phyloP scores from a whole-genome alignment of 2,329 filamentous ascomycete genomes.

The Colletotrichum camelliae region DNA sequence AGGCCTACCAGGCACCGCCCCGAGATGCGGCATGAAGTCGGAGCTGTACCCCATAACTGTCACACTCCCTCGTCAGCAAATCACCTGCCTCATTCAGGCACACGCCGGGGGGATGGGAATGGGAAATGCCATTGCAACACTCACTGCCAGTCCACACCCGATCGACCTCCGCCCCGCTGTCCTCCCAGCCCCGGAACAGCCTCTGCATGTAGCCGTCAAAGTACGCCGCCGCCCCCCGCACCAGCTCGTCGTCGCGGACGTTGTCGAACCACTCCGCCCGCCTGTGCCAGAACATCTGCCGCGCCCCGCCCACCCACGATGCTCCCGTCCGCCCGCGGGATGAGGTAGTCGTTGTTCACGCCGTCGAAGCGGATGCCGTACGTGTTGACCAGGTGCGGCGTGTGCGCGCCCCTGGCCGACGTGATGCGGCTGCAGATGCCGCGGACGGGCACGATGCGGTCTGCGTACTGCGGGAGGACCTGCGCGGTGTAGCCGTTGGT shows the following conservation, averaged over 20 bases:
- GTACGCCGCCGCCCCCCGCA: conserved; percentile 41
- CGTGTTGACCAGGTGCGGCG: conserved; percentile 48
- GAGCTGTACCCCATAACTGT: conserved; percentile 47
- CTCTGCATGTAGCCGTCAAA: conserved; percentile 53
- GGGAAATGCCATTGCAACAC: conserved; percentile 5
- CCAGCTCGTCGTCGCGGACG: conserved; percentile 43
- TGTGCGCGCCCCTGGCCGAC: conserved; percentile 34
- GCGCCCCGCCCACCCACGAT: conserved; percentile 50
- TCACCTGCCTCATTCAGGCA: background rate
- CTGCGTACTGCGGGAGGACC: conserved; percentile 25
- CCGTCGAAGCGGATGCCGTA: conserved; percentile 65
- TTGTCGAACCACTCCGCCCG: conserved; percentile 44
- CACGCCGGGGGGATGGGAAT: background rate
- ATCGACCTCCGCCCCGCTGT: conserved; percentile 38
- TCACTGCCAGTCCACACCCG: conserved; percentile 47
- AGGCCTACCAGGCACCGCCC: conserved; percentile 42
- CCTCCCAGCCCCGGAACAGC: conserved; percentile 50
- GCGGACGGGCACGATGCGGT: conserved; percentile 26
- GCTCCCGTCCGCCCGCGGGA: conserved; percentile 55
- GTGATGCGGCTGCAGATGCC: conserved; percentile 35
- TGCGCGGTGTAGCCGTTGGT: conserved; percentile 33
- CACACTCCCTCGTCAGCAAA: too few relatives aligned
- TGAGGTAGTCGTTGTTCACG: conserved; percentile 71
- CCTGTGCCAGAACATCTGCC: conserved; percentile 34
- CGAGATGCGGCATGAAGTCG: conserved; percentile 48